Conservation (phyloP, 768 basidiomycete species). For the Russula earlei region DNA sequence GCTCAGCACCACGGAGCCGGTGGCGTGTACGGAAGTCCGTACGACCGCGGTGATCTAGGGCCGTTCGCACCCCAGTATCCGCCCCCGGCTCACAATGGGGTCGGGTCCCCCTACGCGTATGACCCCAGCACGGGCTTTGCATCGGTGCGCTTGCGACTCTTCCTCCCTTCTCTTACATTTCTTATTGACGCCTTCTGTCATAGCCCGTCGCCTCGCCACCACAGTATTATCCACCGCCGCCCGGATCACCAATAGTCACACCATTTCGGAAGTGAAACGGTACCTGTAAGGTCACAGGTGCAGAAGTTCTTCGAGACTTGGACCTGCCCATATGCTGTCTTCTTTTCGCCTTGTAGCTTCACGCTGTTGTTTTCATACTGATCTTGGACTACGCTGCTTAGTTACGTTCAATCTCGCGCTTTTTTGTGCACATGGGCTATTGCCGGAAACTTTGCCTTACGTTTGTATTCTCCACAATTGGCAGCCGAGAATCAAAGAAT, state of each 20-base stretch:
- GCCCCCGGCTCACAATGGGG: not conserved
- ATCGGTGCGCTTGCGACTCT: not conserved
- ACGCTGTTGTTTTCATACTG: too few relatives aligned
- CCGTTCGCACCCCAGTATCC: slow-evolving; percentile 9
- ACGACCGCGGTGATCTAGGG: not conserved
- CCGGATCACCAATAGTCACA: not conserved
- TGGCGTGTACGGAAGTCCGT: not conserved
- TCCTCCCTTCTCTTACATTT: not conserved
- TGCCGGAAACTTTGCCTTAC: too few relatives aligned
- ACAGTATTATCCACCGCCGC: slow-evolving; percentile 4
- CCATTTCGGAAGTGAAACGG: not conserved
- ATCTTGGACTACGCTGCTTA: too few relatives aligned
- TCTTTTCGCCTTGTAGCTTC: too few relatives aligned
- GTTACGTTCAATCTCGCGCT: too few relatives aligned
- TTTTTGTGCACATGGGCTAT: too few relatives aligned
- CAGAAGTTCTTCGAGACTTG: too few relatives aligned
- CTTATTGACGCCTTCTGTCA: not conserved
- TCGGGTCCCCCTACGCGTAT: not conserved
- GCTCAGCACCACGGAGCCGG: not conserved
- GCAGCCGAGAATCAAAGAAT: too few relatives aligned
- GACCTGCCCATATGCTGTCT: not conserved
- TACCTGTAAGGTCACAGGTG: too few relatives aligned
- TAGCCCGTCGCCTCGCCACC: not conserved
- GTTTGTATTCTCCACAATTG: too few relatives aligned
- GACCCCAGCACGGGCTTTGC: slow-evolving; percentile 1